Evolutionary conservation across 225 moss, liverwort and hornwort genomes (phyloP).

Genomic region (Antitrichia curtipendula): DNA sequence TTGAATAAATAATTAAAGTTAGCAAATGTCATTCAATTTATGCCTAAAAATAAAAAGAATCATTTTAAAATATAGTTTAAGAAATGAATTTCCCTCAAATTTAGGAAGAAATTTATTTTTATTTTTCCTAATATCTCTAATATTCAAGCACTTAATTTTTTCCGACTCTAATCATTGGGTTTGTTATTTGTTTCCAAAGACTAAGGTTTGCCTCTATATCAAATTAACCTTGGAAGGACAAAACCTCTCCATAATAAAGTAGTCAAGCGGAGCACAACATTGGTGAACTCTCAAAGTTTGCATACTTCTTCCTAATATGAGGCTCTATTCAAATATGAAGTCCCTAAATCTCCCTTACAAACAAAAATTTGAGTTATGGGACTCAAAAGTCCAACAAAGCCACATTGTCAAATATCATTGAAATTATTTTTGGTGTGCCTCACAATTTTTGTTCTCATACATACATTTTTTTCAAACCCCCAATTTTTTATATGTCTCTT

Average conservation of each 20-base stretch:
- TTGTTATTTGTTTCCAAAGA: neutral
- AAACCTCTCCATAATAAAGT: rapidly evolving
- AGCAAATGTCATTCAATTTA: neutral
- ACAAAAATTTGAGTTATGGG: neutral
- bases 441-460: neutral
- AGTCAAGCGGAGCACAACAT: rapidly evolving
- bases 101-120: no score
- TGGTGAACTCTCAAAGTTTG: neutral
- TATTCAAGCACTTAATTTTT: neutral
- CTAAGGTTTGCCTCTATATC: neutral
- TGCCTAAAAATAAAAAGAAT: neutral
- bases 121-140: neutral
- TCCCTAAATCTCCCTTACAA: neutral
- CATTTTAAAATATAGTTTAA: neutral
- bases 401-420: neutral
- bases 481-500: neutral
- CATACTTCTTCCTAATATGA: neutral
- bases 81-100: neutral
- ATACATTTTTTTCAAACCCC: neutral
- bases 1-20: neutral
- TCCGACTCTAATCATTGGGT: rapidly evolving
- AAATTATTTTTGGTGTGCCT: neutral
- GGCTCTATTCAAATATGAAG: neutral
- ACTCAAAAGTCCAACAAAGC: neutral
- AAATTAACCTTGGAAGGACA: neutral